Evolutionary conservation across 495 filamentous ascomycete species (phyloP).

Genomic region (Xylaria sp.): DNA sequence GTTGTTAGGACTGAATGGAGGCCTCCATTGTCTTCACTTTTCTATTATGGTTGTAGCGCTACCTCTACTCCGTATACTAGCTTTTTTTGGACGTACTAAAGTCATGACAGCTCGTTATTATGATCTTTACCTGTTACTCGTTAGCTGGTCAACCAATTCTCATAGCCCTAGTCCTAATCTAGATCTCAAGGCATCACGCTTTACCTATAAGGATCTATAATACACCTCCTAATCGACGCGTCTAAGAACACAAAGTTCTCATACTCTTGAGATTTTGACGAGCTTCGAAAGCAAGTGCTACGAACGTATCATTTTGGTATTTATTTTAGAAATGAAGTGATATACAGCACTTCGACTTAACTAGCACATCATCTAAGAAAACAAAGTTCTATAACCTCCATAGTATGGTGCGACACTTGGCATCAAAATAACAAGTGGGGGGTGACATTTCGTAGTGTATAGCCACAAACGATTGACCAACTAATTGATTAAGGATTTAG

Average conservation of each 20-base stretch:
- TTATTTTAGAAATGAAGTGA: background rate
- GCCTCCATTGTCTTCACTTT: no score
- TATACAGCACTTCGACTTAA: background rate
- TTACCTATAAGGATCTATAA: background rate
- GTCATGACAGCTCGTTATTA: background rate
- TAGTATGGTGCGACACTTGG: background rate
- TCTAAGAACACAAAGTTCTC: background rate
- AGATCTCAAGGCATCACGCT: background rate
- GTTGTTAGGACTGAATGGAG: no score
- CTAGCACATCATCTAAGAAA: background rate
- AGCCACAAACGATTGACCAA: background rate
- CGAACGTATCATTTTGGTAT: no score
- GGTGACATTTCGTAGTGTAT: background rate
- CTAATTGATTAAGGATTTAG: conserved; percentile 8
- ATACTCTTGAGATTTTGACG: no score
- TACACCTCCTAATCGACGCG: background rate
- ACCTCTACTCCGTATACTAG: background rate
- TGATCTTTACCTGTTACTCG: background rate
- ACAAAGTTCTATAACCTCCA: background rate
- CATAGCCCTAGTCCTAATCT: background rate
- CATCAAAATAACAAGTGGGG: no score
- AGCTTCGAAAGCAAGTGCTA: background rate
- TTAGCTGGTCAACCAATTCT: background rate
- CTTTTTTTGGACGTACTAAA: background rate
- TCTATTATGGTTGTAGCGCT: background rate